phyloP scores from a whole-genome alignment of 306 rosid genomes.

The Quercus dentata region DNA sequence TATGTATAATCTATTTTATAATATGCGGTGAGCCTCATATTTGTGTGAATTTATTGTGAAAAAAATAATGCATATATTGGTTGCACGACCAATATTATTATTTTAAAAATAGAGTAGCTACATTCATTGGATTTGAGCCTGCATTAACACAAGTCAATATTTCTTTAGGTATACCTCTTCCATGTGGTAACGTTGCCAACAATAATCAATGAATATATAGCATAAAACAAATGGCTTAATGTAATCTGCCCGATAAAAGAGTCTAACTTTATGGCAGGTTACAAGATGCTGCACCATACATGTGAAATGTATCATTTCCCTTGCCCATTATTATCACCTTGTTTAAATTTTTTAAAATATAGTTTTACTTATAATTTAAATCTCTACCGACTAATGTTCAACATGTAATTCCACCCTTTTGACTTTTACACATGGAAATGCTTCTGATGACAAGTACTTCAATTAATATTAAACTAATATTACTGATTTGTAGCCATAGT shows the following conservation, averaged over 20 bases:
- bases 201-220: too few species aligned
- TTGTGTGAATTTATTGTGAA: too few species aligned
- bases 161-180: too few species aligned
- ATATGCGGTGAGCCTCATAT: too few species aligned
- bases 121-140: neutral
- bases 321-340: neutral
- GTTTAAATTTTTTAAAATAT: slow-evolving; percentile 5
- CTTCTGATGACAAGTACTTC: slow-evolving; percentile 30
- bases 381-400: slow-evolving; percentile 57
- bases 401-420: slow-evolving; percentile 22
- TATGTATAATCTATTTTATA: too few species aligned
- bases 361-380: slow-evolving; percentile 42
- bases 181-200: too few species aligned
- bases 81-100: too few species aligned
- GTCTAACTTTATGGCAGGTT: slow-evolving; percentile 1
- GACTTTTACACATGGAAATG: slow-evolving; percentile 45
- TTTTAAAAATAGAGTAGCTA: neutral
- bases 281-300: neutral
- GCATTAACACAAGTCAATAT: too few species aligned
- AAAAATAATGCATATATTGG: too few species aligned
- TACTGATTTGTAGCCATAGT: slow-evolving; percentile 49
- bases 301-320: slow-evolving; percentile 5
- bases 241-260: neutral
- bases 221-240: neutral
- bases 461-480: slow-evolving; percentile 14